These are phyloP conservation scores for Cardiospermum halicacabum DNA, from an alignment of 345 rosid species.

Conservation along the genomic window DNA sequence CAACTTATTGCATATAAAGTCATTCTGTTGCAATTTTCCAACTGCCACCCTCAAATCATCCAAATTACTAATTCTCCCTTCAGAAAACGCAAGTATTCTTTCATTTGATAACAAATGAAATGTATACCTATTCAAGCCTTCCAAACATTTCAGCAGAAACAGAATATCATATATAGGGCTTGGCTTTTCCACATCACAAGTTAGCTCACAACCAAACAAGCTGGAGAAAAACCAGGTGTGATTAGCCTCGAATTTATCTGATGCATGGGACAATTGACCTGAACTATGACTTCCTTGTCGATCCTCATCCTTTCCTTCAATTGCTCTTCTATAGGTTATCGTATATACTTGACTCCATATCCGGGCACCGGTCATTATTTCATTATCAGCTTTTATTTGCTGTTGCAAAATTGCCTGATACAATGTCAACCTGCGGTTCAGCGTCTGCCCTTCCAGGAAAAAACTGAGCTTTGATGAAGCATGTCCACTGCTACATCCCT, in stretches of 20 bases:
- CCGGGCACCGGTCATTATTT: conserved; percentile 38
- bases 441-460: conserved; percentile 59
- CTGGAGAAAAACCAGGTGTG: conserved; percentile 39
- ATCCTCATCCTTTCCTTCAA: conserved; percentile 24
- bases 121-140: conserved; percentile 58
- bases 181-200: conserved; percentile 47
- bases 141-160: conserved; percentile 72
- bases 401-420: conserved; percentile 83
- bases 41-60: conserved; percentile 51
- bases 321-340: conserved; percentile 52
- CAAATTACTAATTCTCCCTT: conserved; percentile 57
- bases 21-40: conserved; percentile 51
- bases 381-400: conserved; percentile 49
- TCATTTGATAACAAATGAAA: conserved; percentile 64
- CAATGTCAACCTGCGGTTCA: conserved; percentile 50
- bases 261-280: conserved; percentile 15
- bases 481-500: conserved; percentile 20
- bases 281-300: conserved; percentile 21
- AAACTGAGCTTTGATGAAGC: conserved; percentile 44
- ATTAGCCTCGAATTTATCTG: conserved; percentile 21
- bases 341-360: conserved; percentile 61
- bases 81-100: conserved; percentile 55
- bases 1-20: conserved; percentile 73
- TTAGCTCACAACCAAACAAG: conserved; percentile 48
- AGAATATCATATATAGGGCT: conserved; percentile 58